phyloP scores from a whole-genome alignment of 768 basidiomycete genomes.

The Austroboletus festivus region DNA sequence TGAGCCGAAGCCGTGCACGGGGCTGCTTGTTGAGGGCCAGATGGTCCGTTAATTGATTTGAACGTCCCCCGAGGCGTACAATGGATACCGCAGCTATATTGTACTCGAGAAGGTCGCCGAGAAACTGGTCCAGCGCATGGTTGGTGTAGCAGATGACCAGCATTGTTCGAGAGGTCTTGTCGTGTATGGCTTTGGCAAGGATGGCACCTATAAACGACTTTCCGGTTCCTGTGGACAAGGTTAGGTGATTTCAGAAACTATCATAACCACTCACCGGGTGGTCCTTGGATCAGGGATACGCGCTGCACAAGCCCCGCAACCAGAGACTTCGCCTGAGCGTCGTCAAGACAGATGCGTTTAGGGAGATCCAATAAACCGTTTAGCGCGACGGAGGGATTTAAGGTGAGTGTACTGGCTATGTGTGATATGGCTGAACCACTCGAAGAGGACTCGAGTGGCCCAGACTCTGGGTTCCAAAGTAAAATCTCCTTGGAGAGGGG shows the following conservation, averaged over 20 bases:
- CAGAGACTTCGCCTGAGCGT: conserved; percentile 46
- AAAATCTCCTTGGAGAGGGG: conserved; percentile 54
- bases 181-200: conserved; percentile 57
- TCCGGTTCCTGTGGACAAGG: conserved; percentile 53
- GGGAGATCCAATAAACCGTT: conserved; percentile 31
- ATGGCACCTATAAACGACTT: conserved; percentile 73
- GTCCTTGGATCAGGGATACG: conserved; percentile 67
- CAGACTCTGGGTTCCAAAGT: conserved; percentile 48
- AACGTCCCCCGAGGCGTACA: conserved; percentile 59
- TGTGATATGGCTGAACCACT: no score
- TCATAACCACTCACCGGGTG: conserved; percentile 49
- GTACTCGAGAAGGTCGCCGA: conserved; percentile 57
- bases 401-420: no score
- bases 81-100: conserved; percentile 50
- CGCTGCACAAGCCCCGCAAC: conserved; percentile 52
- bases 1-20: conserved; percentile 33
- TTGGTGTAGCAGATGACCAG: conserved; percentile 75
- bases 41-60: conserved; percentile 44
- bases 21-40: conserved; percentile 36
- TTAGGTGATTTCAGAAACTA: neutral
- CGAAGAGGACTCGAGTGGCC: conserved; percentile 9
- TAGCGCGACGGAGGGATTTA: no score
- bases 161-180: conserved; percentile 45
- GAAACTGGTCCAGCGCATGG: conserved; percentile 69
- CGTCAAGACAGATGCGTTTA: conserved; percentile 47